Evolutionary conservation across 169 alveolate genomes (phyloP).

Genomic region (Plasmodium gonderi): DNA sequence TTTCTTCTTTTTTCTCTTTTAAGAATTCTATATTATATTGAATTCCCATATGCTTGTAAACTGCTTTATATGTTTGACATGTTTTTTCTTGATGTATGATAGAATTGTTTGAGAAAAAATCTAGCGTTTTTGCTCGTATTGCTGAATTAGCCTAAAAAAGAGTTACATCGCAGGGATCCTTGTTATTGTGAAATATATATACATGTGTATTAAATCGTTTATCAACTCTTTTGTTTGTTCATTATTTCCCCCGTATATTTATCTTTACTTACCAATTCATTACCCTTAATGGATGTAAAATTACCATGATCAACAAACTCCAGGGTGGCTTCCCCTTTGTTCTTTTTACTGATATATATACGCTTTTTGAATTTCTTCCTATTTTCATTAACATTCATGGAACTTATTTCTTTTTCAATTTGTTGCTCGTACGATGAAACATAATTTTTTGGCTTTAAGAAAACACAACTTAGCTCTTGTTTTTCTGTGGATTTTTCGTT

Average conservation of each 20-base stretch:
- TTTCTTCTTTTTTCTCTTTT: slow-evolving; percentile 66
- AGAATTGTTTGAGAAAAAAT: slow-evolving; percentile 55
- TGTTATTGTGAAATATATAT: not conserved
- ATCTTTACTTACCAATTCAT: not conserved
- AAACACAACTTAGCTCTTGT: slow-evolving; percentile 40
- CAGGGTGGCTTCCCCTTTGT: not conserved
- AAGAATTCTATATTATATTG: slow-evolving; percentile 68
- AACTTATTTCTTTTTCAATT: slow-evolving; percentile 45
- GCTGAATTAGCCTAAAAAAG: slow-evolving; percentile 5
- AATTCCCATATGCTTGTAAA: slow-evolving; percentile 41
- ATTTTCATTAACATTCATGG: slow-evolving; percentile 16
- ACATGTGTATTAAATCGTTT: not conserved
- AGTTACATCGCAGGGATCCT: not conserved
- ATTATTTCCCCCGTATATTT: not conserved
- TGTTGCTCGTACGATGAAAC: slow-evolving; percentile 35
- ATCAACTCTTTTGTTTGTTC: not conserved
- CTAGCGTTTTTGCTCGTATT: slow-evolving; percentile 36
- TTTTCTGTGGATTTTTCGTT: not conserved
- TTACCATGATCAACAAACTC: slow-evolving; percentile 22
- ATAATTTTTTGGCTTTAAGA: slow-evolving; percentile 40
- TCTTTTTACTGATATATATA: slow-evolving; percentile 43
- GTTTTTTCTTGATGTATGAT: slow-evolving; percentile 40
- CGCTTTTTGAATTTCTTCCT: slow-evolving; percentile 57
- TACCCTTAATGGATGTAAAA: not conserved
- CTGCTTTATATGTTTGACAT: slow-evolving; percentile 44